Evolutionary conservation across 441 rosid genomes (phyloP), one percentile per base, ranked within the genome.

Genomic region (Erysimum cheiri): DNA sequence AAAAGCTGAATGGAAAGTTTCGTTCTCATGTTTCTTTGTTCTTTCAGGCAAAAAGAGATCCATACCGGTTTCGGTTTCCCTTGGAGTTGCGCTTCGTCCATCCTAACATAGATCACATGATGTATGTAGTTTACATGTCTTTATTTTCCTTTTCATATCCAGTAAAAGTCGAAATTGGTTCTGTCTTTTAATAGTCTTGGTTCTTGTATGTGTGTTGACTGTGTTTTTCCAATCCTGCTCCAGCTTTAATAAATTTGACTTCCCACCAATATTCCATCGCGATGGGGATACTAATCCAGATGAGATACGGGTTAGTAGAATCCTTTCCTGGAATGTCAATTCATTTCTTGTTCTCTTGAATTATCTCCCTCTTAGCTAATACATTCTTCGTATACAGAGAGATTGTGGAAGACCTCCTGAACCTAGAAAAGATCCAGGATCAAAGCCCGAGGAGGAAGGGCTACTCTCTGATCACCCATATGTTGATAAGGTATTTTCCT

Each of bases 211-310:
- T 66, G 37, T n/a, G 61, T 53, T 68, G 52, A 43, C 44, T 57
- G 55, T 32, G 33, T 58, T 60, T 67, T 37, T 12, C 49, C 43
- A 8, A 26, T 77, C 69, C 71, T 39, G 64, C 74, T 80, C 62
- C 91, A 95, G 99, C 76, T 95, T 95, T 81, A 95, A 95, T 72
- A 85, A 82, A 79, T 95, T 95, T 75, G 93, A 95, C 56, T 89
- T 84, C 69, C 90, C 97, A 28, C 99, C 99, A 22, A 87, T 90
- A 77, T 92, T 95, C 84, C 93, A 89, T 58, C 94, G 89, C 5
- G 93, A 88, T 69, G 98, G 88, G 78, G 96, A 90, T 67, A 79
- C 72, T 58, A 87, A 83, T 80, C 95, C 75, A 15, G 99, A 90
- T 75, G 93, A 92, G 67, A 75, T 90, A 71, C 80, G 92, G 89